phyloP scores from a whole-genome alignment of 2,329 filamentous ascomycete species.

The Fusarium proliferatum region DNA sequence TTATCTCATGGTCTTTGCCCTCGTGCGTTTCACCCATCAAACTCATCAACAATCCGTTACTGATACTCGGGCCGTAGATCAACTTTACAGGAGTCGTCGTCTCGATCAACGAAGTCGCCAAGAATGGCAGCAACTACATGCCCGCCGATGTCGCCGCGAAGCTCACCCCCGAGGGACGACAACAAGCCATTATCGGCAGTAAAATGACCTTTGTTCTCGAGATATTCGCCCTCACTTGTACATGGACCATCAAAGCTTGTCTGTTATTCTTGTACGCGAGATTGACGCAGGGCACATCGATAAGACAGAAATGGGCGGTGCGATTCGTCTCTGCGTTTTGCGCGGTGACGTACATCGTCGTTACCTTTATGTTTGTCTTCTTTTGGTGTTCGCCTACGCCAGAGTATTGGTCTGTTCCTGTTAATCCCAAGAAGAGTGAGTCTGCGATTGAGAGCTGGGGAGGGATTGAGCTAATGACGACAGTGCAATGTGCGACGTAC shows the following conservation, averaged over 20 bases:
- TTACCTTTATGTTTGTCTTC: conserved; percentile 62
- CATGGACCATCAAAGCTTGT: conserved; percentile 65
- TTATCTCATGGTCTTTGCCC: conserved; percentile 65
- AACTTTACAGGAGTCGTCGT: conserved; percentile 57
- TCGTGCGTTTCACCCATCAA: conserved; percentile 43
- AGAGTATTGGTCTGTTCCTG: conserved; percentile 64
- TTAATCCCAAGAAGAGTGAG: conserved; percentile 35
- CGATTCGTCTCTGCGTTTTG: conserved; percentile 58
- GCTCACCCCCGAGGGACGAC: conserved; percentile 58
- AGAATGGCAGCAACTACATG: conserved; percentile 59
- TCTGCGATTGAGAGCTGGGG: fast-evolving
- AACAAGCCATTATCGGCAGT: conserved; percentile 60
- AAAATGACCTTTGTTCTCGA: conserved; percentile 66
- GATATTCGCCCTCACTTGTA: conserved; percentile 61
- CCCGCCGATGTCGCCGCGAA: conserved; percentile 49
- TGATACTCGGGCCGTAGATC: conserved; percentile 13
- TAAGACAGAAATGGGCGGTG: conserved; percentile 52
- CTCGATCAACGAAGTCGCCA: conserved; percentile 55
- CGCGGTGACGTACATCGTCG: conserved; percentile 57
- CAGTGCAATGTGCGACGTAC: conserved; percentile 58
- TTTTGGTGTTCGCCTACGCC: conserved; percentile 65
- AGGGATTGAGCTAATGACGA: conserved; percentile 4
- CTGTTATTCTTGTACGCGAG: conserved; percentile 64
- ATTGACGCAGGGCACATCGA: conserved; percentile 54
- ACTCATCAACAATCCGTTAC: neutral